Evolutionary conservation across 495 filamentous ascomycete genomes (phyloP), one percentile per base, ranked within the genome.

Genomic region (Aspergillus homomorphus): DNA sequence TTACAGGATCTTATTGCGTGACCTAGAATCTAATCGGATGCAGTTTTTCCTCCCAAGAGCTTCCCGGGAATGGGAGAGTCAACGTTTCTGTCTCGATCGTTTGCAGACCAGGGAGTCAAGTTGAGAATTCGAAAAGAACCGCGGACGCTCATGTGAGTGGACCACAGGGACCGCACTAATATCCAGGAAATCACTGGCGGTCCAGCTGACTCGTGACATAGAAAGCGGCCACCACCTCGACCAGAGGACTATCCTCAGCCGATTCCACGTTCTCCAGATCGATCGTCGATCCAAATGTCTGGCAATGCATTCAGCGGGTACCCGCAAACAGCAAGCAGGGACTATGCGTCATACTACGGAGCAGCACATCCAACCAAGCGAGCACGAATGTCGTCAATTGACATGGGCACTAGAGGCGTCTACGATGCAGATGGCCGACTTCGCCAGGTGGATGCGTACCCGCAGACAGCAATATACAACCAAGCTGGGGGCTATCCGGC

Each of bases 21-120:
- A 16, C 5, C 4, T 18, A 16, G 42, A 16, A 33, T 38, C 68
- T 73, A 57, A 75, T 53, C 30, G 51, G 15, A 54, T 54, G 23
- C 63, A 87, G 92, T 92, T 18, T 85, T 83, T 56, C 76, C 85
- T 16, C 80, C 83, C 30, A 96, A 95, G 73, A 86, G 87, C 53
- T 98, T 91, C 65, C 87, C 87, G 4, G 93, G 93, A 26, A 87
- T 96, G 83, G 82, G 83, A 44, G 93, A 96, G 69, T 97, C 93
- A 9, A 97, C 94, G 0, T 89, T 90, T 67, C 75, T 98, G 19
- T 96, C 94, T 3, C 83, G 92, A 60, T 90, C 91, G 0, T 98
- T 98, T 73, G 90, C 90, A 58, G 94, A 98, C 68, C 94, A 98
- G 70, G 94, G 94, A 18, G 91, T 98, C 14, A 86, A 91, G 42